Base-by-base conservation (phyloP, 2,329 filamentous ascomycete genomes). In the Juglanconis sp. region DNA sequence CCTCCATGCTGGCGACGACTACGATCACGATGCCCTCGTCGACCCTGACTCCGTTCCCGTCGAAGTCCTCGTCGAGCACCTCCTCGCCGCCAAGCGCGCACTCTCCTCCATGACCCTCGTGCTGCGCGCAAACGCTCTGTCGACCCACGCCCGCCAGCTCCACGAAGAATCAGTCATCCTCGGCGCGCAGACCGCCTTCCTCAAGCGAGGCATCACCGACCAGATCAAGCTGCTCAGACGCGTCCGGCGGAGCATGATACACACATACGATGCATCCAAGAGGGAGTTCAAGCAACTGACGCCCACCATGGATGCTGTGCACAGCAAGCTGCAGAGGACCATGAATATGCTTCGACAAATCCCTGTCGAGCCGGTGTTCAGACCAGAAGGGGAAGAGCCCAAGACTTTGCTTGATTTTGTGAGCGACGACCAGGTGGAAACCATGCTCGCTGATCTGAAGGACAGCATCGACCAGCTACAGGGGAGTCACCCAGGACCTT, bases 61-160 rank as follows among this genome's bases (percentile, higher is more conserved):
- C 69, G 91, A 96, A 67, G 87, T 86, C 31, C 86, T 98, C 48
- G 90, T 97, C 59, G 84, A 87, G 56, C 87, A 96, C 75, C 88
- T 97, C 40, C 86, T 97, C 46, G 88, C 89, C 35, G 90, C 94
- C 8, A 97, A 97, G 72, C 87, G 91, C 49, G 93, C 93, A 1
- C 83, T 98, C 4, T 90, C 90, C 15, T 92, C 92, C 10, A 92
- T 96, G 72, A 86, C 82, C 47, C 87, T 90, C 62, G 91, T 97
- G 55, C 88, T 91, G 71, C 90, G 91, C 62, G 93, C 92, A 65
- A 93, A 95, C 70, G 90, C 96, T 69, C 87, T 97, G 59, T 89
- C 95, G 49, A 91, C 86, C 24, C 80, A 85, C 13, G 91, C 92
- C 4, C 88, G 92, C 38, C 78, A 82, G 36, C 84, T 91, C 38